Evolutionary conservation across 2,329 filamentous ascomycete genomes (phyloP).

Genomic region (Diaporthe sp.): DNA sequence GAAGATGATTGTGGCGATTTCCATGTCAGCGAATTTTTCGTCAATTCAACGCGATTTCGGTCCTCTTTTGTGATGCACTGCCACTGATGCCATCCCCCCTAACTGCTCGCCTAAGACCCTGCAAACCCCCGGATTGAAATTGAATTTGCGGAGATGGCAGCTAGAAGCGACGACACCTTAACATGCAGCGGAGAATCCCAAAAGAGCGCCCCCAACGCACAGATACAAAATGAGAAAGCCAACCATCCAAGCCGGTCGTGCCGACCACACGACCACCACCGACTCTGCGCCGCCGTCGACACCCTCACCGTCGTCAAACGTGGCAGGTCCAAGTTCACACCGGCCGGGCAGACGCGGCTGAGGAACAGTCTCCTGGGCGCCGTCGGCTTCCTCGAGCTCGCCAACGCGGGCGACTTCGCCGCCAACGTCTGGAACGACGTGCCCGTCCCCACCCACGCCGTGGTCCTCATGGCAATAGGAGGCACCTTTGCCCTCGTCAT

Average conservation of each 20-base stretch:
- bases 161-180: neutral
- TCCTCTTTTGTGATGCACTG: too few species aligned
- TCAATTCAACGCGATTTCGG: neutral
- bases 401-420: slow-evolving; percentile 68
- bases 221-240: slow-evolving; percentile 1
- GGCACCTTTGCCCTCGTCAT: slow-evolving; percentile 59
- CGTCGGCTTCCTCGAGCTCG: slow-evolving; percentile 65
- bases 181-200: neutral
- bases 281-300: slow-evolving; percentile 10
- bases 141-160: neutral
- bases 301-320: neutral
- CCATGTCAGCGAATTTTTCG: neutral
- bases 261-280: neutral
- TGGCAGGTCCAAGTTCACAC: neutral
- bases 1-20: neutral
- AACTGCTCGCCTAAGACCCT: neutral
- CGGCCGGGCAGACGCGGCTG: slow-evolving; percentile 11
- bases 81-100: neutral
- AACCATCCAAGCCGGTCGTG: neutral
- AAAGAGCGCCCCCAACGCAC: neutral
- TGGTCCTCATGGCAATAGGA: slow-evolving; percentile 65
- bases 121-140: neutral
- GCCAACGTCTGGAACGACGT: slow-evolving; percentile 68
- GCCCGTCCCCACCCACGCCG: slow-evolving; percentile 61
- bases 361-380: slow-evolving; percentile 38